Percentiles rank a stretch among this genome's conserved stretches.
Evolutionary conservation across 2,329 filamentous ascomycete species (phyloP).

Genomic region (Phoma sp.): DNA sequence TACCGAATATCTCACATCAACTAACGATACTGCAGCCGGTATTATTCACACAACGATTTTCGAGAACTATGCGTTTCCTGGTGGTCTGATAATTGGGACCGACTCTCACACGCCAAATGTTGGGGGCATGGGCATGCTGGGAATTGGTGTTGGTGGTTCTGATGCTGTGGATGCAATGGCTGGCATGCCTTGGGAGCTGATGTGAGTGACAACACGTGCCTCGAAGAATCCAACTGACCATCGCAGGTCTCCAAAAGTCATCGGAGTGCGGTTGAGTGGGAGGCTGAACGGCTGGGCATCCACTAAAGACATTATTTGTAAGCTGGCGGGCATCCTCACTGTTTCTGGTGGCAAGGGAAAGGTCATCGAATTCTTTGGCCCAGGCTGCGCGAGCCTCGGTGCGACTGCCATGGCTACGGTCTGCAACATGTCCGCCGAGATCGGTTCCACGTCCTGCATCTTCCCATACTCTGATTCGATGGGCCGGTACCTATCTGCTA

Average conservation of each 20-base stretch:
- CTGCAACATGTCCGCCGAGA: conserved; percentile 50
- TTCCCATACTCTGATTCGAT: conserved; percentile 48
- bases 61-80: conserved; percentile 50
- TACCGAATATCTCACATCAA: too few species aligned
- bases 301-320: conserved; percentile 49
- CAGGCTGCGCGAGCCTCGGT: conserved; percentile 39
- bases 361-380: conserved; percentile 48
- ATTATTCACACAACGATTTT: conserved; percentile 50
- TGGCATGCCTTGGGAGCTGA: conserved; percentile 46
- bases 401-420: conserved; percentile 50
- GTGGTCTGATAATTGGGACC: conserved; percentile 47
- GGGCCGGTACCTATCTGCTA: conserved; percentile 42
- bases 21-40: conserved; percentile 12
- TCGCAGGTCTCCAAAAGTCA: conserved; percentile 32
- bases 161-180: conserved; percentile 40
- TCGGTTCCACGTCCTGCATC: conserved; percentile 48
- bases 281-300: conserved; percentile 41
- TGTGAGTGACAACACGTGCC: conserved; percentile 6
- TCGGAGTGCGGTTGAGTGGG: conserved; percentile 43
- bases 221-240: neutral
- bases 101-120: conserved; percentile 50
- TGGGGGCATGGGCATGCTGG: conserved; percentile 47
- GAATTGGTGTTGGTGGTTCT: conserved; percentile 42
- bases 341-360: conserved; percentile 47
- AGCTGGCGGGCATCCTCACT: conserved; percentile 45